Evolutionary conservation across 1,284 basidiomycete species (phyloP).

Genomic region (Fomitopsis palustris): DNA sequence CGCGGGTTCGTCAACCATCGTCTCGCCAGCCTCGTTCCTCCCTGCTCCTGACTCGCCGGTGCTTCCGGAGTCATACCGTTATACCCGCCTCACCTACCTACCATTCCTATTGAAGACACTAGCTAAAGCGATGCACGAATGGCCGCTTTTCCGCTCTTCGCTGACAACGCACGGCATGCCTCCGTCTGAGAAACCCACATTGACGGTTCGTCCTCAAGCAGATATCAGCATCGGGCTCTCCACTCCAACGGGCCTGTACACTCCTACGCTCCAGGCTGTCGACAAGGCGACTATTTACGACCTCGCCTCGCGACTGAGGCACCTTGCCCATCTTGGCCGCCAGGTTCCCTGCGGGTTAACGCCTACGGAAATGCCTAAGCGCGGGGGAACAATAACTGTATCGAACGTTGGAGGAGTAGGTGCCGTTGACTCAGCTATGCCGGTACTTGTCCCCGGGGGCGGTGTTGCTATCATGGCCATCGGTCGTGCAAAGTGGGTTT

Average conservation of each 20-base stretch:
- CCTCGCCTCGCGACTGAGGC: slow-evolving; percentile 61
- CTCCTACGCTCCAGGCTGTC: slow-evolving; percentile 73
- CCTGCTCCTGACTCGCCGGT: slow-evolving; percentile 36
- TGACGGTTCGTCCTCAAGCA: slow-evolving; percentile 65
- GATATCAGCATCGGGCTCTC: slow-evolving; percentile 78
- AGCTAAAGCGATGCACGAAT: slow-evolving; percentile 75
- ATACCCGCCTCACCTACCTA: slow-evolving; percentile 74
- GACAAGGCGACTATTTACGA: slow-evolving; percentile 60
- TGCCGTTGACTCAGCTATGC: slow-evolving; percentile 66
- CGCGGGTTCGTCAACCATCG: slow-evolving; percentile 28
- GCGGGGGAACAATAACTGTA: slow-evolving; percentile 81
- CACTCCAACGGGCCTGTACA: slow-evolving; percentile 84
- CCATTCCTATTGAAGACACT: slow-evolving; percentile 87
- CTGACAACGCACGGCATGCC: slow-evolving; percentile 38
- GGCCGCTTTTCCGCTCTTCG: slow-evolving; percentile 78
- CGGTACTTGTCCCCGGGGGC: slow-evolving; percentile 84
- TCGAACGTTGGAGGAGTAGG: slow-evolving; percentile 85
- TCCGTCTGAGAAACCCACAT: slow-evolving; percentile 46
- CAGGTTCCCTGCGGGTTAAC: slow-evolving; percentile 63
- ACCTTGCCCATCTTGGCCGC: slow-evolving; percentile 62
- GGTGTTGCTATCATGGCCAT: slow-evolving; percentile 91
- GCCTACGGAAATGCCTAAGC: slow-evolving; percentile 59
- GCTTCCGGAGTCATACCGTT: slow-evolving; percentile 47
- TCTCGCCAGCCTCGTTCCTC: slow-evolving; percentile 48
- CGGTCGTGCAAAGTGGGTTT: slow-evolving; percentile 81